Conservation (phyloP, 1,284 basidiomycete species). For the Apiotrichum montevideense region DNA sequence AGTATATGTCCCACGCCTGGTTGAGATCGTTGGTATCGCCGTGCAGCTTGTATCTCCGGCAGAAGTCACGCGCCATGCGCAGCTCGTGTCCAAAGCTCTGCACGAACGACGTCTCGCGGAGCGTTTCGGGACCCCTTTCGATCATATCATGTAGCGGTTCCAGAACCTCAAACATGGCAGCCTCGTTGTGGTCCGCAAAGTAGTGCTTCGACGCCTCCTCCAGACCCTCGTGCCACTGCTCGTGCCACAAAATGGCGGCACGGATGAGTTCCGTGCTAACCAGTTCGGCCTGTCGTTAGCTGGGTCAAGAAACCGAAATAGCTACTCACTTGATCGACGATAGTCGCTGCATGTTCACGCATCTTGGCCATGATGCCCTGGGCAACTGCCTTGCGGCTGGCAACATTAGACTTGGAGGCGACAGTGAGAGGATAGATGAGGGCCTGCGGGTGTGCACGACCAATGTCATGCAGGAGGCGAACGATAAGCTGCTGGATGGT, state of each 20-base stretch:
- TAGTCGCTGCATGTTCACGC: slow-evolving; percentile 79
- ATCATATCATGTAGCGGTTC: slow-evolving; percentile 92
- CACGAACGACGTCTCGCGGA: slow-evolving; percentile 90
- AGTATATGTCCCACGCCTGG: slow-evolving; percentile 99
- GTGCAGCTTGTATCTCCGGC: slow-evolving; percentile 75
- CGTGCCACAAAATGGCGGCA: slow-evolving; percentile 98
- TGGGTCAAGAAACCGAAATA: slow-evolving; percentile 25
- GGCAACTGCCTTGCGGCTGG: slow-evolving; percentile 75
- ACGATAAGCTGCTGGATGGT: slow-evolving; percentile 88
- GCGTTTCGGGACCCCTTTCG: slow-evolving; percentile 85
- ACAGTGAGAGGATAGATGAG: slow-evolving; percentile 97
- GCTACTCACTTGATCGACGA: slow-evolving; percentile 66
- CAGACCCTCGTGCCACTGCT: slow-evolving; percentile 97
- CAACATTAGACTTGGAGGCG: slow-evolving; percentile 90
- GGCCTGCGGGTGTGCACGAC: slow-evolving; percentile 94
- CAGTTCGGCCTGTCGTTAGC: slow-evolving; percentile 60
- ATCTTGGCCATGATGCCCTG: slow-evolving; percentile 86
- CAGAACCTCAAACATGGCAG: slow-evolving; percentile 92
- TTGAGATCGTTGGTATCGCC: slow-evolving; percentile 88
- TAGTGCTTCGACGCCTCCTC: slow-evolving; percentile 96
- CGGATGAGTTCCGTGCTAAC: slow-evolving; percentile 95
- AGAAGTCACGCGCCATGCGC: slow-evolving; percentile 88
- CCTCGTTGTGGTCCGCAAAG: slow-evolving; percentile 98
- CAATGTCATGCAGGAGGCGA: slow-evolving; percentile 83
- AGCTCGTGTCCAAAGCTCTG: slow-evolving; percentile 94